Conservation (phyloP, 1,139 yeast genomes). For the Spencermartinsiella ligniputridi region DNA sequence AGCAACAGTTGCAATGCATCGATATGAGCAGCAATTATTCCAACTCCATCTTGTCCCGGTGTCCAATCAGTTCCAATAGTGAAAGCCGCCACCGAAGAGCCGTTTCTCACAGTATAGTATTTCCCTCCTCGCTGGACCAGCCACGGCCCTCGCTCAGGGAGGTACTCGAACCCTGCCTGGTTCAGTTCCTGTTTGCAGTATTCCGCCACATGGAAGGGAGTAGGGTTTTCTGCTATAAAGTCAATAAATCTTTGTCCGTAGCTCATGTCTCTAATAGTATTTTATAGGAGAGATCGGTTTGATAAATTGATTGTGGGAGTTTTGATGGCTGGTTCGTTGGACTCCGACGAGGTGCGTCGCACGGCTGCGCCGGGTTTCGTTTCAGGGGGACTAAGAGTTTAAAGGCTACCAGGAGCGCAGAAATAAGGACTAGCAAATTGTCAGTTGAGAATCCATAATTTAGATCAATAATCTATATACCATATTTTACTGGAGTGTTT, state of each 20-base stretch:
- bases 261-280: too few relatives aligned
- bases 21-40: constrained; percentile 85
- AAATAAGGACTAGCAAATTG: too few relatives aligned
- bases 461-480: too few relatives aligned
- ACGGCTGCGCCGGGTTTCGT: too few relatives aligned
- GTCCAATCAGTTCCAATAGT: constrained; percentile 59
- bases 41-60: constrained; percentile 66
- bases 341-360: too few relatives aligned
- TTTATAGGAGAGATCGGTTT: too few relatives aligned
- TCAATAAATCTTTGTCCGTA: constrained; percentile 52
- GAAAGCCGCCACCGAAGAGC: constrained; percentile 77
- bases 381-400: too few relatives aligned
- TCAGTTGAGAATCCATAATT: too few relatives aligned
- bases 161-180: constrained; percentile 41
- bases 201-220: constrained; percentile 86
- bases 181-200: constrained; percentile 40
- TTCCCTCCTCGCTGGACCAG: constrained; percentile 50
- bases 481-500: too few relatives aligned
- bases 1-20: constrained; percentile 68
- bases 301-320: too few relatives aligned
- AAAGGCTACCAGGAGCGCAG: too few relatives aligned
- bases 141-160: constrained; percentile 57
- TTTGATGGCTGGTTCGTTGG: too few relatives aligned
- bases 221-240: constrained; percentile 80
- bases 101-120: constrained; percentile 72